These are phyloP conservation scores for Camellia lanceoleosa DNA, from an alignment of 148 eudicot genomes.

Conservation along the genomic window DNA sequence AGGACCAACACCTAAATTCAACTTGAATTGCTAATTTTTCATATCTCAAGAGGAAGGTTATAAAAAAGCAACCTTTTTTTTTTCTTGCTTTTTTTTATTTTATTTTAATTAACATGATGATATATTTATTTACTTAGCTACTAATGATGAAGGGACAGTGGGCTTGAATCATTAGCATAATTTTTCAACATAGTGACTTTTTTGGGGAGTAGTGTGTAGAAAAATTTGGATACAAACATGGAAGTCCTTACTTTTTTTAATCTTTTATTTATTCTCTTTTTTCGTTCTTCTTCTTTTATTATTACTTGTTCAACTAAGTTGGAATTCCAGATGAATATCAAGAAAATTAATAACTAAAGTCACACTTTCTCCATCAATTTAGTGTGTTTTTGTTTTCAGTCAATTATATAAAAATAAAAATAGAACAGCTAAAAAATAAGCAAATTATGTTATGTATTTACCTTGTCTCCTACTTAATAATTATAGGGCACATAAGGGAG, in stretches of 20 bases:
- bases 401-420: too few species aligned
- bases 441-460: too few species aligned
- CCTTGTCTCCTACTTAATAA: too few species aligned
- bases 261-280: background rate
- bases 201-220: background rate
- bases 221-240: background rate
- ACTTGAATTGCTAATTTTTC: too few species aligned
- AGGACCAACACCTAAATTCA: too few species aligned
- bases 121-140: background rate
- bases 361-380: too few species aligned
- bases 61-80: background rate
- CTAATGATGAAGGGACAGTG: background rate
- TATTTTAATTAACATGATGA: background rate
- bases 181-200: background rate
- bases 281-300: background rate
- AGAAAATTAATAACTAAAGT: too few species aligned
- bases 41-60: background rate
- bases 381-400: too few species aligned
- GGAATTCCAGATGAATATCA: too few species aligned
- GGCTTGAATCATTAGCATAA: background rate
- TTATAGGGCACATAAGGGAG: too few species aligned
- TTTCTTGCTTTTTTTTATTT: too few species aligned
- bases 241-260: background rate
- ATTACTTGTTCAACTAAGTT: background rate
- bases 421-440: too few species aligned